Evolutionary conservation across 805 yeast genomes (phyloP).

Genomic region (Wickerhamomyces rabaulensis): DNA sequence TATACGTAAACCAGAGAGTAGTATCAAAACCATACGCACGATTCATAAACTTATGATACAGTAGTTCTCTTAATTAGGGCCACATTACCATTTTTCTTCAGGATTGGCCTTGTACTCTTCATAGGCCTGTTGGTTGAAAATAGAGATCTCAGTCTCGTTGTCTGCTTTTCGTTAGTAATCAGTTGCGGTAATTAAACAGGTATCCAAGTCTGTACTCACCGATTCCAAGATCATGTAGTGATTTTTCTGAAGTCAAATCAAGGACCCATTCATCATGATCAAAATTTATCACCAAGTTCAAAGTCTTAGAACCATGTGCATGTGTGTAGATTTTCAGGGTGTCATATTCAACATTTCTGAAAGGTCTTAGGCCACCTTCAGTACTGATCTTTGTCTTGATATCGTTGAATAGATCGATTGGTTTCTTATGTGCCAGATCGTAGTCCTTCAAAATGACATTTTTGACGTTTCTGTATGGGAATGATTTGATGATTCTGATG

Average conservation of each 20-base stretch:
- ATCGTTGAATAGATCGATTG: conserved; percentile 53
- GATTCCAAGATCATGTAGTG: conserved; percentile 34
- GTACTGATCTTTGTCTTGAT: conserved; percentile 43
- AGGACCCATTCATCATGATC: conserved; percentile 80
- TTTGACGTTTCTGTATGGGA: conserved; percentile 84
- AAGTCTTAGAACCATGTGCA: conserved; percentile 92
- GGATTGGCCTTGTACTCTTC: conserved; percentile 71
- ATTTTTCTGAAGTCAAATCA: conserved; percentile 28
- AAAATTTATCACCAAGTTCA: conserved; percentile 86
- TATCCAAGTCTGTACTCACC: conserved; percentile 15
- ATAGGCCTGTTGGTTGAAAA: conserved; percentile 70
- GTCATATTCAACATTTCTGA: conserved; percentile 68
- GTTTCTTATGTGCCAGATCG: conserved; percentile 66
- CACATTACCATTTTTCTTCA: conserved; percentile 75
- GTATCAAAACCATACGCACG: background rate
- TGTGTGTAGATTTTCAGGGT: conserved; percentile 84
- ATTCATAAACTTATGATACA: background rate
- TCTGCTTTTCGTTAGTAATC: conserved; percentile 29
- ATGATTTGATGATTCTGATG: conserved; percentile 82
- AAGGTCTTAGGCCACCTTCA: conserved; percentile 74
- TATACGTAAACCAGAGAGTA: background rate
- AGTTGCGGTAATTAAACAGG: no score
- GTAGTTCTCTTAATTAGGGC: background rate
- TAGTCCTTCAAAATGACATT: conserved; percentile 65
- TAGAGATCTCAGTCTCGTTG: conserved; percentile 88